Evolutionary conservation across 306 rosid species (phyloP).

Genomic region (Lithocarpus polystachyus): DNA sequence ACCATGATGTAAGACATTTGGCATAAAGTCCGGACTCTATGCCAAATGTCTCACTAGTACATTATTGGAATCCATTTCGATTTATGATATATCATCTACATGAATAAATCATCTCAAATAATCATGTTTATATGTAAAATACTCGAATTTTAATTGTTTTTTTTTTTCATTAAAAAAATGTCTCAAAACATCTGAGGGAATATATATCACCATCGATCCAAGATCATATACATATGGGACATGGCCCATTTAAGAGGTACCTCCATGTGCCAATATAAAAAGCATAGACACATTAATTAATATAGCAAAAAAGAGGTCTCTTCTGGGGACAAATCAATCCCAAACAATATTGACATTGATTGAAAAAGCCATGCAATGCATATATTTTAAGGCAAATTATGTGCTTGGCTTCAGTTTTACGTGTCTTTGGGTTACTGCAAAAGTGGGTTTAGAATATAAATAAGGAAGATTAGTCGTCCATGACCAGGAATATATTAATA

Average conservation of each 20-base stretch:
- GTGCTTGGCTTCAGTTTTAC: conserved; percentile 28
- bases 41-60: background rate
- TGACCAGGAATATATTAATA: conserved; percentile 4
- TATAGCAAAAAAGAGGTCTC: background rate
- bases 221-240: background rate
- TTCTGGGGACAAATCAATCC: background rate
- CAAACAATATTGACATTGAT: background rate
- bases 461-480: background rate
- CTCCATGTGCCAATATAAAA: conserved; percentile 16
- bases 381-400: background rate
- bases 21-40: background rate
- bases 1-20: background rate
- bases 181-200: background rate
- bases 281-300: background rate
- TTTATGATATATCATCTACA: background rate
- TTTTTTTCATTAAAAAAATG: background rate
- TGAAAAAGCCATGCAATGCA: background rate
- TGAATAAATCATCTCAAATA: background rate
- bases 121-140: background rate
- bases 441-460: background rate
- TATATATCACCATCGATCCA: background rate
- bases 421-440: conserved; percentile 22
- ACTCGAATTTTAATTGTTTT: background rate
- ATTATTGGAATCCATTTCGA: too few species aligned
- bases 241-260: background rate